Conservation (phyloP, 1,139 yeast species). For the Nakaseomyces nivariensis region DNA sequence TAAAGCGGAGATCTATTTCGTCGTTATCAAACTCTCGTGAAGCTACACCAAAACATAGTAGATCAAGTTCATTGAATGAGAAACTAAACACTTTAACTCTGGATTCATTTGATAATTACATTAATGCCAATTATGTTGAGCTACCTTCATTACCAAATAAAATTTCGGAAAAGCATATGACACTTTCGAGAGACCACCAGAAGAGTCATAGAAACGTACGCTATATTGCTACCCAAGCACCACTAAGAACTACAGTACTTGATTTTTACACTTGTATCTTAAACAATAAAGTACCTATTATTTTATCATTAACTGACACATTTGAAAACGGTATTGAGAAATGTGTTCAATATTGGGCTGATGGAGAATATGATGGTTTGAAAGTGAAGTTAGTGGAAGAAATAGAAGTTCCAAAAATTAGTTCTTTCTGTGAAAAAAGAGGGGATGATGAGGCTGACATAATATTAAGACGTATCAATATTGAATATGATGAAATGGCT, state of each 20-base stretch:
- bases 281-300: constrained; percentile 50
- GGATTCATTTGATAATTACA: constrained; percentile 34
- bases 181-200: not conserved
- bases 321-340: constrained; percentile 46
- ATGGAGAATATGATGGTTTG: constrained; percentile 26
- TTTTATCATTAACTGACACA: constrained; percentile 57
- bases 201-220: constrained; percentile 23
- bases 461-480: constrained; percentile 33
- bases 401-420: not conserved
- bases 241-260: constrained; percentile 55
- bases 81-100: constrained; percentile 3
- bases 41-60: constrained; percentile 3
- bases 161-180: not conserved
- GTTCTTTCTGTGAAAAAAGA: not conserved
- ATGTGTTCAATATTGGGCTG: constrained; percentile 47
- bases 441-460: constrained; percentile 2
- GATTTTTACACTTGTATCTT: constrained; percentile 70
- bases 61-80: constrained; percentile 8
- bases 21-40: constrained; percentile 4
- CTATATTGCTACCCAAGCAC: constrained; percentile 83
- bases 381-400: constrained; percentile 19
- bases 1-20: constrained; percentile 16
- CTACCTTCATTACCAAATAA: constrained; percentile 15
- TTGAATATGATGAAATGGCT: constrained; percentile 18
- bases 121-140: constrained; percentile 50